Evolutionary conservation across 192 early-diverging fungal species (phyloP), one percentile per base, ranked within the genome.

Genomic region (Funneliformis geosporum): DNA sequence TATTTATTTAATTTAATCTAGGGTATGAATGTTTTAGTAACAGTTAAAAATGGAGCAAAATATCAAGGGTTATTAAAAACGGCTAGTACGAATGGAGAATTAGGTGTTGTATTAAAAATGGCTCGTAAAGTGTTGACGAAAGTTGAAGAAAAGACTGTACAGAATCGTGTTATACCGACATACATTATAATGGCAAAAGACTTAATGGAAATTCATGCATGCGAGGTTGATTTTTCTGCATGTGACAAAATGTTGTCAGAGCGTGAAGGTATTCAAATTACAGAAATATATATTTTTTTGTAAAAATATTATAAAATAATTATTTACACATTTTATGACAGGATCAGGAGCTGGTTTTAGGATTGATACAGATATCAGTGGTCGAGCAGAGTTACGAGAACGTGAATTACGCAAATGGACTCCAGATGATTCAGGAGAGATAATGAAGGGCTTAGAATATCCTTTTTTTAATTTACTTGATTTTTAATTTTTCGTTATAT

Each of bases 271-370:
- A 84, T 46, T 11, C 55, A 47, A 7, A n/a, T n/a, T n/a, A n/a
- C n/a, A n/a, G n/a, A n/a, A n/a, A 76, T 55, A 82, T 27, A 33
- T 42, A 42, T 28, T 79, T 21, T 39, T 27, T 60, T 28, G 25
- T 28, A 25, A 5, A 64, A 61, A 59, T 39, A 27, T 5, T 44
- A 67, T 67, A 44, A 23, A 47, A 8, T 42, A 28, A 65, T 64
- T 61, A 39, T 23, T 47, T 64, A n/a, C 10, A 43, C 64, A 55
- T 28, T 66, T 74, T 76, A 39, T 38, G 23, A 23, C 6, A 65
- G 12, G n/a, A 28, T 96, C 97, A 84, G 91, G 94, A 76, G 96
- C 96, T 0, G 97, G 98, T 81, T 96, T 99, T 85, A 91, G 94
- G 73, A 97, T 95, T 0, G 98, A 99, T 81, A 89, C 94, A 0